Evolutionary conservation across 1,284 basidiomycete genomes (phyloP).

Genomic region (Singerocomus inundabilis): DNA sequence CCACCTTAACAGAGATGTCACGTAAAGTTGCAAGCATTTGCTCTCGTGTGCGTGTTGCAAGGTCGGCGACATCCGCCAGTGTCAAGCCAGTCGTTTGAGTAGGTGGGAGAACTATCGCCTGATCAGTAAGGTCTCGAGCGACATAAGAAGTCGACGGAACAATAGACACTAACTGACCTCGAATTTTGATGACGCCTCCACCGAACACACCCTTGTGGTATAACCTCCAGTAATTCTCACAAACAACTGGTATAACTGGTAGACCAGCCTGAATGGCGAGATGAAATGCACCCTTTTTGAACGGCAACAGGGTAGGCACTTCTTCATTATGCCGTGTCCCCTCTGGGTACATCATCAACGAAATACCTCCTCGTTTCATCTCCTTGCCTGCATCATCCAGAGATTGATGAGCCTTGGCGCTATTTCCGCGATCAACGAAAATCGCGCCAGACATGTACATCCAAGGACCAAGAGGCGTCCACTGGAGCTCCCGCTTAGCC

Average conservation of each 20-base stretch:
- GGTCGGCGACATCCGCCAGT: conserved; percentile 59
- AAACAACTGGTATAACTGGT: conserved; percentile 89
- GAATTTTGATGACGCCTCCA: conserved; percentile 74
- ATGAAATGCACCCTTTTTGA: conserved; percentile 99
- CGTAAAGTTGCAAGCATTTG: conserved; percentile 70
- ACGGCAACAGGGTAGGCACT: conserved; percentile 70
- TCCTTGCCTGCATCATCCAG: conserved; percentile 76
- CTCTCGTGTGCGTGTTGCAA: conserved; percentile 62
- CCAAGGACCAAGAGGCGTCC: conserved; percentile 89
- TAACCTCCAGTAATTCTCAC: conserved; percentile 90
- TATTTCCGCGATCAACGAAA: conserved; percentile 90
- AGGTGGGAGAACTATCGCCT: conserved; percentile 68
- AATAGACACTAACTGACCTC: conserved; percentile 54
- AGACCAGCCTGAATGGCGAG: conserved; percentile 87
- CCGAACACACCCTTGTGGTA: conserved; percentile 82
- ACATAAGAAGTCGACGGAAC: conserved; percentile 1
- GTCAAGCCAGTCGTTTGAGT: conserved; percentile 71
- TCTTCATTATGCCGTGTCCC: conserved; percentile 81
- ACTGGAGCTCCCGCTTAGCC: conserved; percentile 92
- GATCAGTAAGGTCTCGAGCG: conserved; percentile 13
- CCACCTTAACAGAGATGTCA: conserved; percentile 59
- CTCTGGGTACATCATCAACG: conserved; percentile 91
- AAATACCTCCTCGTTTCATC: conserved; percentile 76
- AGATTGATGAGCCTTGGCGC: conserved; percentile 71
- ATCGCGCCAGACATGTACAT: conserved; percentile 91